Percentiles rank a stretch among this genome's conserved stretches.
phyloP scores from a whole-genome alignment of 2,329 filamentous ascomycete species.

The Xylaria digitata region DNA sequence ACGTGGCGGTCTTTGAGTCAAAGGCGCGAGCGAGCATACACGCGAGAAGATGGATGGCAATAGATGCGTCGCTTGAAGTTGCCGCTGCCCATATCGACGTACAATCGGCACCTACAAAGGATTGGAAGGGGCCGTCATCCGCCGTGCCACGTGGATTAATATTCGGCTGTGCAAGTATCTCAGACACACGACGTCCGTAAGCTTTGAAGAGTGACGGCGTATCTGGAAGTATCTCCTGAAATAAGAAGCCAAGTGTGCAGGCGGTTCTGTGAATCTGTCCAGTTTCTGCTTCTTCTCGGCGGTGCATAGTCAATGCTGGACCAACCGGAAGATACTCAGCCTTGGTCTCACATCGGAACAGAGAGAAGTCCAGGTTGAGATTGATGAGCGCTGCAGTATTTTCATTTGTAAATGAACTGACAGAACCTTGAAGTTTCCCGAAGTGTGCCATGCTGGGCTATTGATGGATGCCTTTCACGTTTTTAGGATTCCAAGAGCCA shows the following conservation, averaged over 20 bases:
- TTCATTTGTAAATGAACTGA: slow-evolving; percentile 17
- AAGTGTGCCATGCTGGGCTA: background rate
- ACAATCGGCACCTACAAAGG: background rate
- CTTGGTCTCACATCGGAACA: slow-evolving; percentile 18
- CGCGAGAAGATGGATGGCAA: too few species aligned
- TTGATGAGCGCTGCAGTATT: slow-evolving; percentile 17
- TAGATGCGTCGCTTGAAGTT: too few species aligned
- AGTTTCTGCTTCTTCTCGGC: slow-evolving; percentile 23
- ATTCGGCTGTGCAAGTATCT: slow-evolving; percentile 18
- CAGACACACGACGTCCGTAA: slow-evolving; percentile 16
- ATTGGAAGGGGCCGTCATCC: slow-evolving; percentile 15
- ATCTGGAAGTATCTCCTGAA: slow-evolving; percentile 12
- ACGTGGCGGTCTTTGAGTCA: too few species aligned
- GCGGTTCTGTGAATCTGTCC: too few species aligned
- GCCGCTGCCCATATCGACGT: too few species aligned
- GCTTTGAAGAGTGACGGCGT: slow-evolving; percentile 13
- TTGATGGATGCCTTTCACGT: too few species aligned
- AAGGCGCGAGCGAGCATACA: too few species aligned
- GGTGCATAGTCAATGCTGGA: slow-evolving; percentile 1
- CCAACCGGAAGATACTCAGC: slow-evolving; percentile 18
- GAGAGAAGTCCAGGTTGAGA: slow-evolving; percentile 21
- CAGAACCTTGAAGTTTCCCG: slow-evolving; percentile 3
- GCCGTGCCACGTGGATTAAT: slow-evolving; percentile 20
- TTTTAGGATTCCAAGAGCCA: too few species aligned
- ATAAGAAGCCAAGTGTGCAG: slow-evolving; percentile 22